Conservation (phyloP, 768 basidiomycete genomes). For the Leucocoprinus leucothites region DNA sequence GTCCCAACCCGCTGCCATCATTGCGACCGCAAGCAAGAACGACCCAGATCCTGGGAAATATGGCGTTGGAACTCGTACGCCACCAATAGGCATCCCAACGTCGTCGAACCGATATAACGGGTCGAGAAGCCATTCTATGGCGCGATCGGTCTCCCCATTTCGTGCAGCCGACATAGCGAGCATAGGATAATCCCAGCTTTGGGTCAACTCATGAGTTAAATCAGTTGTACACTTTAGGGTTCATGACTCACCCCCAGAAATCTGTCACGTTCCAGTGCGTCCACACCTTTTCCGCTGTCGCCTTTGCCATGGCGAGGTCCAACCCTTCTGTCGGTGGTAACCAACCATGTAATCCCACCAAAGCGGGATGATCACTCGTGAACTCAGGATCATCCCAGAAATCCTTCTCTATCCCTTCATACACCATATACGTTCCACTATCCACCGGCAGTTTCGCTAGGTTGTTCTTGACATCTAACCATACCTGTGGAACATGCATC, state of each 20-base stretch:
- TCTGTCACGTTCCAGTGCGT: slow-evolving; percentile 51
- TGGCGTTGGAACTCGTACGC: slow-evolving; percentile 51
- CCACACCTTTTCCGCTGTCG: slow-evolving; percentile 53
- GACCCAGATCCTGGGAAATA: slow-evolving; percentile 58
- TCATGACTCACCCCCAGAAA: slow-evolving; percentile 44
- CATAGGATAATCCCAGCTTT: slow-evolving; percentile 62
- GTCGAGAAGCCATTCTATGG: slow-evolving; percentile 52
- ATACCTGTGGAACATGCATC: slow-evolving; percentile 35
- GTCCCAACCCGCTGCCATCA: slow-evolving; percentile 63
- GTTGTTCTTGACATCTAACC: slow-evolving; percentile 42
- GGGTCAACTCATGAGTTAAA: neutral
- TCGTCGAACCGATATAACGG: slow-evolving; percentile 58
- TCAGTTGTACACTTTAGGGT: neutral
- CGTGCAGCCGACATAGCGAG: slow-evolving; percentile 61
- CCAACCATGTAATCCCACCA: slow-evolving; percentile 58
- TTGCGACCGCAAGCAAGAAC: slow-evolving; percentile 48
- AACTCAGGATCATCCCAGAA: slow-evolving; percentile 52
- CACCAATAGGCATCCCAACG: slow-evolving; percentile 57
- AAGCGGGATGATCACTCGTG: slow-evolving; percentile 56
- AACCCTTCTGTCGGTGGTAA: slow-evolving; percentile 48
- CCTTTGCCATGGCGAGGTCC: slow-evolving; percentile 41
- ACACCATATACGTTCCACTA: slow-evolving; percentile 49
- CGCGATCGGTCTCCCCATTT: slow-evolving; percentile 44
- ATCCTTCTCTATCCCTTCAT: slow-evolving; percentile 48
- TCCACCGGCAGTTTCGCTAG: slow-evolving; percentile 51